Percentiles rank a stretch among this genome's conserved stretches.
Evolutionary conservation across 2,329 filamentous ascomycete species (phyloP).

Genomic region (Ascosphaera apis): DNA sequence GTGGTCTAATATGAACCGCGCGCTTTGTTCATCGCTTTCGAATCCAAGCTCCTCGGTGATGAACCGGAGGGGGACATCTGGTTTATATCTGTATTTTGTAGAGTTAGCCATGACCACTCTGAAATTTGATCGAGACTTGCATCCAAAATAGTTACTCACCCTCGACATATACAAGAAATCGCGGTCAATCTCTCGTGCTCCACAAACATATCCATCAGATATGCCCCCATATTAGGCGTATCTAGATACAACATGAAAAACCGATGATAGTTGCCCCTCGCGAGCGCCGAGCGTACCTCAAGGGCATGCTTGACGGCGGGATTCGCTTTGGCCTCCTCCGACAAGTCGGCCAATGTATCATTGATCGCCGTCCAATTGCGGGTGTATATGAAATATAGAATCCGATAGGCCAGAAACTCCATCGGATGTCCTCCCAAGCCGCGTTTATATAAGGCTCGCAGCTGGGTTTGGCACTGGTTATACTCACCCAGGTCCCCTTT

Average conservation of each 20-base stretch:
- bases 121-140: background rate
- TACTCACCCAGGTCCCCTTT: constrained; percentile 99
- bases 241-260: constrained; percentile 94
- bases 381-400: constrained; percentile 97
- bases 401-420: constrained; percentile 98
- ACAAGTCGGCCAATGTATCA: constrained; percentile 97
- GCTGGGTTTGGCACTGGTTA: constrained; percentile 99
- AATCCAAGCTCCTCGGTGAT: constrained; percentile 92
- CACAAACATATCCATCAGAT: constrained; percentile 99
- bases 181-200: constrained; percentile 77
- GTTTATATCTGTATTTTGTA: constrained; percentile 55
- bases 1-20: constrained; percentile 70
- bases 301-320: constrained; percentile 72
- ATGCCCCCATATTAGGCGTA: constrained; percentile 89
- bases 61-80: constrained; percentile 68
- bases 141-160: constrained; percentile 37
- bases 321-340: constrained; percentile 79
- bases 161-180: constrained; percentile 78
- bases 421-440: constrained; percentile 70
- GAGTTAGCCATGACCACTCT: constrained; percentile 17
- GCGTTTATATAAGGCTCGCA: constrained; percentile 73
- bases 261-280: constrained; percentile 86
- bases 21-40: constrained; percentile 73
- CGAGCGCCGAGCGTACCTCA: constrained; percentile 71
- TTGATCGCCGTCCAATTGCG: constrained; percentile 96